Conservation (phyloP, 164 flowering plant genomes). For the grape (Vitis vinifera) region DNA sequence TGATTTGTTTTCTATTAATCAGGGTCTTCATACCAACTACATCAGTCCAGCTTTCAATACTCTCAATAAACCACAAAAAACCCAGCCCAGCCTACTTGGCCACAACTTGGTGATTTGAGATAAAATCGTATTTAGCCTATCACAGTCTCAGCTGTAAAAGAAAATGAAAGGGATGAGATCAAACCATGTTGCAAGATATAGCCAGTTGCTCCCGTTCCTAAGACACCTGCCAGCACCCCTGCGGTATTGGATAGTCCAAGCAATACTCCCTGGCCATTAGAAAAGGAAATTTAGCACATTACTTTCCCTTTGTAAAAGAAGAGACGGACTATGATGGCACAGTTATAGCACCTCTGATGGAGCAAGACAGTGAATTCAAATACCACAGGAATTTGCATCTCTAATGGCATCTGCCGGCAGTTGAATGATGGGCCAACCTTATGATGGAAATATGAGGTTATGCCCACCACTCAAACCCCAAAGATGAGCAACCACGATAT, state of each 20-base stretch:
- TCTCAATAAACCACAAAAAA: too few relatives aligned
- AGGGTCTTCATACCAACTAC: too few relatives aligned
- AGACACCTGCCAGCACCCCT: conserved; percentile 92
- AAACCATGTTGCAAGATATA: conserved; percentile 95
- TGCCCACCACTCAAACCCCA: not conserved
- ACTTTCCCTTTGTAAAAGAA: not conserved
- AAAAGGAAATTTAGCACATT: not conserved
- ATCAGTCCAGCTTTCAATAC: too few relatives aligned
- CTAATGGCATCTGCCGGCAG: not conserved
- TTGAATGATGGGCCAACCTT: not conserved
- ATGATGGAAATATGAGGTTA: not conserved
- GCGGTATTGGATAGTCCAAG: conserved; percentile 96
- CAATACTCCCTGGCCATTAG: conserved; percentile 67
- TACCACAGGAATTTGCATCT: not conserved
- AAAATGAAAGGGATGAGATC: conserved; percentile 16
- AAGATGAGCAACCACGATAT: not conserved
- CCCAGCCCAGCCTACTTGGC: not conserved
- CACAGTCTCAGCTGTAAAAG: too few relatives aligned
- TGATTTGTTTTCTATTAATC: too few relatives aligned
- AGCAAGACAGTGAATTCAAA: not conserved
- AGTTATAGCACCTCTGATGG: not conserved
- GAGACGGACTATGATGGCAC: not conserved
- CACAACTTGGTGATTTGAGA: not conserved
- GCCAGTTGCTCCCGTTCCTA: conserved; percentile 95
- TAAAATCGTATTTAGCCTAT: not conserved